Percentiles rank a stretch among this genome's conserved stretches.
phyloP scores from a whole-genome alignment of 2,329 filamentous ascomycete species.

The Paecilomyces fulvus region DNA sequence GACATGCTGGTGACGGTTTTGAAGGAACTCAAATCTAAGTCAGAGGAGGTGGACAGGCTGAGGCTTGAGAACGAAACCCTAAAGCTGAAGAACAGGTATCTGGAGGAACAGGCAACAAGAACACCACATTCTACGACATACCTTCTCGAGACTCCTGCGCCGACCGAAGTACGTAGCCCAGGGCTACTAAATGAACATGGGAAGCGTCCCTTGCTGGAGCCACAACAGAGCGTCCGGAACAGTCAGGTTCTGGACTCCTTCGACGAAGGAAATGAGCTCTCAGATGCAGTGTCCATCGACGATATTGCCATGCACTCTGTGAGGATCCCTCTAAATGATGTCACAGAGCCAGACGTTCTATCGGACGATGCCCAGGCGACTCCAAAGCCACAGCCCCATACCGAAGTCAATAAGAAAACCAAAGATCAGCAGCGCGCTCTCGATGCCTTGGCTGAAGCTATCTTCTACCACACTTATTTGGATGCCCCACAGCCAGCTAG shows the following conservation, averaged over 20 bases:
- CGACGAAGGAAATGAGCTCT: constrained; percentile 18
- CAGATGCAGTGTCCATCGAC: constrained; percentile 18
- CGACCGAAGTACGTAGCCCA: constrained; percentile 25
- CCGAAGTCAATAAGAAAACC: constrained; percentile 6
- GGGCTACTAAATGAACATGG: constrained; percentile 24
- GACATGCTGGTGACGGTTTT: constrained; percentile 31
- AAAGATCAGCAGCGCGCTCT: not conserved
- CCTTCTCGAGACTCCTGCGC: constrained; percentile 3
- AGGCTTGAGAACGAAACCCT: constrained; percentile 30
- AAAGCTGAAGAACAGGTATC: constrained; percentile 26
- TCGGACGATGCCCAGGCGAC: not conserved
- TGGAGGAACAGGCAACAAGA: constrained; percentile 20
- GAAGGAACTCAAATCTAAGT: constrained; percentile 30
- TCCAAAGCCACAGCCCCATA: constrained; percentile 4
- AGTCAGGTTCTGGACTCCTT: constrained; percentile 24
- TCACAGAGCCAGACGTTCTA: constrained; percentile 2
- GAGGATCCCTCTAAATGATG: constrained; percentile 18
- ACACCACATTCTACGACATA: constrained; percentile 3
- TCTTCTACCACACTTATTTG: not conserved
- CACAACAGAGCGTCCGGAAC: constrained; percentile 15
- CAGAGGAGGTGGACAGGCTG: constrained; percentile 31
- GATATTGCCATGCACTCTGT: constrained; percentile 12
- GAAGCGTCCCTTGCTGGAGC: constrained; percentile 24
- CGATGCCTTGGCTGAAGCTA: not conserved
- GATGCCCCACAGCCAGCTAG: constrained; percentile 13